A percentile compares a stretch with the other conserved stretches of the same genome.
phyloP scores from a whole-genome alignment of 768 basidiomycete species.

The Lactarius deliciosus region DNA sequence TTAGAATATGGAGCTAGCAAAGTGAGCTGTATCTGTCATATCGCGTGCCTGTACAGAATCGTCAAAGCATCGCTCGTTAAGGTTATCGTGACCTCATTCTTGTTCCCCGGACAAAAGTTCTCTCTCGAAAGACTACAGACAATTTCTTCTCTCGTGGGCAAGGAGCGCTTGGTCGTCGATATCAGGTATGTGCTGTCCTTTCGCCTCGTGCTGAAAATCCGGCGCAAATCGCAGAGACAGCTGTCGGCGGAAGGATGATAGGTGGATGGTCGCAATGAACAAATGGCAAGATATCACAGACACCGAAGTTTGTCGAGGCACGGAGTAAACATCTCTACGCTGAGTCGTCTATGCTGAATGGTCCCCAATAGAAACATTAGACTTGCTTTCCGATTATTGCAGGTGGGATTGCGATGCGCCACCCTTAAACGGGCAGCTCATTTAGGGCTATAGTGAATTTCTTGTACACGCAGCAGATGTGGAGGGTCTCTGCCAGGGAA shows the following conservation, averaged over 20 bases:
- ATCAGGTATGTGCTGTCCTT: conserved; percentile 62
- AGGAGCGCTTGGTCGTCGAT: conserved; percentile 89
- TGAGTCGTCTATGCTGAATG: background rate
- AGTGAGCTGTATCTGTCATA: conserved; percentile 41
- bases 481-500: conserved; percentile 94
- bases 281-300: conserved; percentile 98
- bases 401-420: conserved; percentile 45
- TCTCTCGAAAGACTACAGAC: conserved; percentile 65
- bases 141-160: conserved; percentile 66
- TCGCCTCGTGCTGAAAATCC: background rate
- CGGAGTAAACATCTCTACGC: conserved; percentile 19
- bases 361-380: conserved; percentile 62
- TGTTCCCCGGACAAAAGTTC: conserved; percentile 86
- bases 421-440: conserved; percentile 15
- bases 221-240: conserved; percentile 42
- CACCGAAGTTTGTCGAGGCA: conserved; percentile 86
- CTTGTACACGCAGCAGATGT: conserved; percentile 98
- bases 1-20: conserved; percentile 88
- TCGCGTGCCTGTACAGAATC: background rate
- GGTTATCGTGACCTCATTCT: conserved; percentile 97
- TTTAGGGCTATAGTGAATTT: conserved; percentile 66
- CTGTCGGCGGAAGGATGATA: conserved; percentile 72
- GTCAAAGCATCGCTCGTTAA: conserved; percentile 35
- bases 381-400: conserved; percentile 76
- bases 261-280: conserved; percentile 97